Percentiles rank a stretch among this genome's conserved stretches.
These are phyloP conservation scores for Flaveria robusta DNA, from an alignment of 129 eudicot genomes.

Conservation along the genomic window DNA sequence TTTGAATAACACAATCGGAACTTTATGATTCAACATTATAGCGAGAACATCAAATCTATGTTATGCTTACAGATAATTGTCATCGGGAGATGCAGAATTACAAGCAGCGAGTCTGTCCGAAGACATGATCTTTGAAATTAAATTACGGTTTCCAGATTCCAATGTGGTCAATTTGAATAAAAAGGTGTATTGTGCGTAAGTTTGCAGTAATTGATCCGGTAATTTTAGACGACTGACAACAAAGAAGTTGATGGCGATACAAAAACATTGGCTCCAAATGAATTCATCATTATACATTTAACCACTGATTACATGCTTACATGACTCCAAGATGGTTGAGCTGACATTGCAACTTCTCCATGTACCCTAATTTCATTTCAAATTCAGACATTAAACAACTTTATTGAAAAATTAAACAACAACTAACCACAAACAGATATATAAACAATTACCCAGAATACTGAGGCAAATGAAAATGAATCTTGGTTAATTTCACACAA, in stretches of 20 bases:
- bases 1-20: constrained; percentile 8
- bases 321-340: constrained; percentile 59
- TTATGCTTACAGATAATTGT: constrained; percentile 50
- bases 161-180: not conserved
- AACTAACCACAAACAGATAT: not conserved
- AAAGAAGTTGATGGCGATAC: not conserved
- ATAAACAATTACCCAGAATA: constrained; percentile 63
- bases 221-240: constrained; percentile 14
- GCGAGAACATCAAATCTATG: not conserved
- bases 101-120: constrained; percentile 54
- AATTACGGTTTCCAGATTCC: constrained; percentile 30
- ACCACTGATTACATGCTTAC: constrained; percentile 20
- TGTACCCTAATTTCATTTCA: constrained; percentile 51
- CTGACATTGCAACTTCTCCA: constrained; percentile 79
- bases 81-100: constrained; percentile 52
- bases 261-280: not conserved
- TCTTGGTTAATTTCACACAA: constrained; percentile 54
- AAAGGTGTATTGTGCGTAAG: not conserved
- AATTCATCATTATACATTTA: not conserved
- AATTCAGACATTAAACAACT: not conserved
- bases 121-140: constrained; percentile 41
- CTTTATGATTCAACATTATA: constrained; percentile 13
- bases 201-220: constrained; percentile 1
- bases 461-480: constrained; percentile 62
- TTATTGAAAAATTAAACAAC: not conserved